These are phyloP conservation scores for Amoebophrya sp. DNA, from an alignment of 169 alveolate species.

Conservation along the genomic window DNA sequence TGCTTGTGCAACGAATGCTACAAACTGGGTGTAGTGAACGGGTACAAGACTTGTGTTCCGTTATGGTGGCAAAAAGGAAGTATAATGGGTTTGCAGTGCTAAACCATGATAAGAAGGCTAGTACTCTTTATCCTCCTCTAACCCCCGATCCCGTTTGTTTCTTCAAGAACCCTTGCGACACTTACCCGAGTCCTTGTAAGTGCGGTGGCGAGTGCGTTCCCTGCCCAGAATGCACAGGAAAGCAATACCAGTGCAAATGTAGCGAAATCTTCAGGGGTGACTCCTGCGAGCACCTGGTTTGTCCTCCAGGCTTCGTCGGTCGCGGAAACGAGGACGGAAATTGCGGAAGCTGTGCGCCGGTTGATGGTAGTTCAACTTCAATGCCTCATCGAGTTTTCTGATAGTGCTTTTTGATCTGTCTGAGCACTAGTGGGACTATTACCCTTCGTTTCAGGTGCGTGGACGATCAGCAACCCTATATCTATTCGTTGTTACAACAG, in stretches of 20 bases:
- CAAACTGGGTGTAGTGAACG: not conserved
- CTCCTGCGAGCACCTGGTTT: not conserved
- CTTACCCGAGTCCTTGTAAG: not conserved
- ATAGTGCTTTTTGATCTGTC: too few species aligned
- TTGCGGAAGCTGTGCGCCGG: not conserved
- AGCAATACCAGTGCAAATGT: not conserved
- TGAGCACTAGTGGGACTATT: too few species aligned
- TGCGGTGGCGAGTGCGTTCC: not conserved
- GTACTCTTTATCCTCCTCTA: not conserved
- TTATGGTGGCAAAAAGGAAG: too few species aligned
- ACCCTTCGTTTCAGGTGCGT: too few species aligned
- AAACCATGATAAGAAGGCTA: too few species aligned
- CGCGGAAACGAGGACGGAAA: not conserved
- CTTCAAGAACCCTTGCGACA: constrained; percentile 14
- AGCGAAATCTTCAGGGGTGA: not conserved
- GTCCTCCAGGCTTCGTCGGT: not conserved
- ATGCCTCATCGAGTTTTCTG: too few species aligned
- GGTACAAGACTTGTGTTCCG: too few species aligned
- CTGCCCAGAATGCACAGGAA: not conserved
- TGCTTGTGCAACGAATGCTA: constrained; percentile 22
- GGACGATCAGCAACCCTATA: too few species aligned
- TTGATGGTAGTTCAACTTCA: not conserved
- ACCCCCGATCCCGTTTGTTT: not conserved
- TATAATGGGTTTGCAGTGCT: too few species aligned
- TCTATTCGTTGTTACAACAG: too few species aligned